Base-by-base conservation (phyloP, 768 basidiomycete species). In the Holtermanniella nyarrowii region DNA sequence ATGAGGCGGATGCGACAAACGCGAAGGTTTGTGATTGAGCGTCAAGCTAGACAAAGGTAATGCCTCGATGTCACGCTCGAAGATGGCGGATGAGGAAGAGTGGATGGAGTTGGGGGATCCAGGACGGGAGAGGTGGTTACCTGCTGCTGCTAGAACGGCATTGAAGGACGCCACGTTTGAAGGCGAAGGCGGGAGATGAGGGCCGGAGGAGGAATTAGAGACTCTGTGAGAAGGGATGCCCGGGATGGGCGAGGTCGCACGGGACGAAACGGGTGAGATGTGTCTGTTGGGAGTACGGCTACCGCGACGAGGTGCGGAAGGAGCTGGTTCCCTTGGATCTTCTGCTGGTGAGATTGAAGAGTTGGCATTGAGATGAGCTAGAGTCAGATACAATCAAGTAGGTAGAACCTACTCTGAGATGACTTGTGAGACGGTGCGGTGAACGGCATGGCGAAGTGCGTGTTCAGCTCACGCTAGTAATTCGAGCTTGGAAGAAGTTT, bases 81-180 rank as follows among this genome's bases (percentile, higher is more conserved):
- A 91, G 52, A 90, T 91, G 31, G 88, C 87, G 0, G 86, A 88
- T 0, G 85, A 86, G 0, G 85, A 86, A 0, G 86, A 88, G 61
- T 85, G 80, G 48, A 65, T 64, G 7, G 61, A 62, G 3, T 58
- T 25, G 22, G 64, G 60, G 5, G 66, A 68, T 5, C 59, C 59
- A 20, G 66, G 66, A 31, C 66, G 50, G 13, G 63, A 65, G 25
- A 62, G 53, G 44, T 68, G 64, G 44, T 58, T 57, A 4, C 37
- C 46, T 13, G 37, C 12, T 7, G 31, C 31, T 16, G 31, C 31
- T 37, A 26, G 23, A 4, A 11, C 26, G 5, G 46, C 37, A 48
- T 11, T 13, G 22, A 26, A 14, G 27, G 14, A 26, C 18, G 37
- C 37, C 25, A 23, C 25, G 44, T 20, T 41, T 18, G 57, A 42